Conservation (phyloP, 2,329 filamentous ascomycete genomes). For the Teratosphaeria nubilosa region DNA sequence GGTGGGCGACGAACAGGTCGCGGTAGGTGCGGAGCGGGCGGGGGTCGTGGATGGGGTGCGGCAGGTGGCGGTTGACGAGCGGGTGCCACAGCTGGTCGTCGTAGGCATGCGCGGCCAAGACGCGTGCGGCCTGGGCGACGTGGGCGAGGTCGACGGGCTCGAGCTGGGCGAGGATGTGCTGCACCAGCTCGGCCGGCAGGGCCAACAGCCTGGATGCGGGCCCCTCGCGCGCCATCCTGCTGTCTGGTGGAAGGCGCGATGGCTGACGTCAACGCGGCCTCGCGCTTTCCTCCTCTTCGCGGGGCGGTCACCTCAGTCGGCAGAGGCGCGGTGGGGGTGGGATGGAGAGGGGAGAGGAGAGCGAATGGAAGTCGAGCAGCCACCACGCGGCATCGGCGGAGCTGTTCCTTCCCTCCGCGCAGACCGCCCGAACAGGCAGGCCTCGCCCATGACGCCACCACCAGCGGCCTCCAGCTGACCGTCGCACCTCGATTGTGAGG, state of each 20-base stretch:
- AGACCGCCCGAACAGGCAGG: too few species aligned
- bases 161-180: slow-evolving; percentile 59
- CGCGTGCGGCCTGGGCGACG: slow-evolving; percentile 51
- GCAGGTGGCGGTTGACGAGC: slow-evolving; percentile 59
- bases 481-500: too few species aligned
- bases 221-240: not conserved
- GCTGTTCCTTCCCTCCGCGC: too few species aligned
- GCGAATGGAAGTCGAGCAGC: too few species aligned
- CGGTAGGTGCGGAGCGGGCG: slow-evolving; percentile 55
- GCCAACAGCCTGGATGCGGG: slow-evolving; percentile 30
- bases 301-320: too few species aligned
- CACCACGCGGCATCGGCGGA: too few species aligned
- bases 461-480: too few species aligned
- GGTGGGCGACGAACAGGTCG: slow-evolving; percentile 62
- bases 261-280: not conserved
- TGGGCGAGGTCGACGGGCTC: slow-evolving; percentile 52
- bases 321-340: too few species aligned
- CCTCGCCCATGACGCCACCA: too few species aligned
- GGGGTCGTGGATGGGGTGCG: slow-evolving; percentile 43
- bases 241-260: not conserved
- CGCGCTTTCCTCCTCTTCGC: too few species aligned
- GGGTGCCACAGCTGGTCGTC: slow-evolving; percentile 64
- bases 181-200: slow-evolving; percentile 66
- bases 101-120: slow-evolving; percentile 47
- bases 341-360: too few species aligned